These are phyloP conservation scores for Hymenoscyphus fraxineus DNA, from an alignment of 2,329 filamentous ascomycete species.

Conservation along the genomic window DNA sequence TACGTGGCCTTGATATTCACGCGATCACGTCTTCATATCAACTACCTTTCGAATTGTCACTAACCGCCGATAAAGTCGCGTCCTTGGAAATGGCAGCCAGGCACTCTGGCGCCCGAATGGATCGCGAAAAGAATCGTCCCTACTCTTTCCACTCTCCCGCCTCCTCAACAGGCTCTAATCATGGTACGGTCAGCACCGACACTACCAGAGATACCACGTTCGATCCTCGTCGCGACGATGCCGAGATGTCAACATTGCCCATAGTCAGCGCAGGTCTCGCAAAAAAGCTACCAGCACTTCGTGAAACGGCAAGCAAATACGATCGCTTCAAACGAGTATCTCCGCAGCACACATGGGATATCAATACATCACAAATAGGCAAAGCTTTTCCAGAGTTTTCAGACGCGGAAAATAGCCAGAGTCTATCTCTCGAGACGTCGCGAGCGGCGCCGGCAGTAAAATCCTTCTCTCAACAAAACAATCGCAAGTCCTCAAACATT, in stretches of 20 bases:
- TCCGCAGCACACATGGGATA: conserved; percentile 37
- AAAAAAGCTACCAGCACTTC: conserved; percentile 29
- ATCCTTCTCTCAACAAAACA: conserved; percentile 3
- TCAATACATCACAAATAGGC: conserved; percentile 42
- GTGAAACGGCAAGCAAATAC: conserved; percentile 35
- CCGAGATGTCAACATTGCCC: conserved; percentile 23
- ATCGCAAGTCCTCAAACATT: conserved; percentile 3
- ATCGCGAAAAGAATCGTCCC: conserved; percentile 25
- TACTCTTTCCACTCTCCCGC: conserved; percentile 20
- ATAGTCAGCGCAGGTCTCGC: conserved; percentile 17
- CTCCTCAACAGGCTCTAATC: conserved; percentile 30
- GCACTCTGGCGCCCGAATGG: conserved; percentile 12
- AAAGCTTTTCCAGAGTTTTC: conserved; percentile 47
- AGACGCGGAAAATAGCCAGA: conserved; percentile 40
- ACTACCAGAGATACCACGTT: conserved; percentile 23
- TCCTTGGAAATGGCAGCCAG: conserved; percentile 1
- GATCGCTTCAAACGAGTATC: conserved; percentile 28
- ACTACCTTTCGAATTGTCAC: background rate
- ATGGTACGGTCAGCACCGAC: conserved; percentile 30
- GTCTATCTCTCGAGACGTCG: conserved; percentile 54
- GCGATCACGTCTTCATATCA: background rate
- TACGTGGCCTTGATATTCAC: background rate
- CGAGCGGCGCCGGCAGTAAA: conserved; percentile 32
- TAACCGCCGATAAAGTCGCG: background rate
- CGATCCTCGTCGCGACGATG: conserved; percentile 28